These are phyloP conservation scores for Zygotorulaspora mrakii DNA, from an alignment of 1,139 yeast genomes.

Conservation along the genomic window DNA sequence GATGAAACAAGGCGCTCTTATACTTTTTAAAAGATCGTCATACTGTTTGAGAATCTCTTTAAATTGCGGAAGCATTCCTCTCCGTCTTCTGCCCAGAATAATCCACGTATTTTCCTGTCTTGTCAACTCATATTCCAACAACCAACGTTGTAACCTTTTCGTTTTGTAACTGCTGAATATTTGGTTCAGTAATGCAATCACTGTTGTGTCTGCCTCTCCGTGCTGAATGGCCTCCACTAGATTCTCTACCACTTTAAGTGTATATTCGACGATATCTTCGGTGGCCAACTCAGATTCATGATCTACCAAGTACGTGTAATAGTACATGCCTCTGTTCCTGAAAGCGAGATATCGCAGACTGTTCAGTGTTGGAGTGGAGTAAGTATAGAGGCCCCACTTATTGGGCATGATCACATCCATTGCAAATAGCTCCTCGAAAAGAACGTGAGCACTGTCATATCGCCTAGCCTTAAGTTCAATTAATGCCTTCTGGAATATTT, in stretches of 20 bases:
- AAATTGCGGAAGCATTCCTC: constrained; percentile 28
- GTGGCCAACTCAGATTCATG: constrained; percentile 20
- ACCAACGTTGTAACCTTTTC: constrained; percentile 52
- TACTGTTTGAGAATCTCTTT: constrained; percentile 21
- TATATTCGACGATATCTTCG: constrained; percentile 33
- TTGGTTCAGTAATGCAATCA: constrained; percentile 48
- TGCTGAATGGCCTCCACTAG: constrained; percentile 53
- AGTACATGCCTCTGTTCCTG: constrained; percentile 75
- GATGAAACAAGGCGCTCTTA: constrained; percentile 14
- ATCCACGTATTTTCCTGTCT: constrained; percentile 48
- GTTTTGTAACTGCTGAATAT: constrained; percentile 49
- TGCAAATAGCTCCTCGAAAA: constrained; percentile 61
- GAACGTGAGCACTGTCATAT: constrained; percentile 47
- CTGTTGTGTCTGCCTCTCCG: constrained; percentile 58
- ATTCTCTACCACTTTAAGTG: constrained; percentile 49
- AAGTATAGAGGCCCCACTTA: constrained; percentile 43
- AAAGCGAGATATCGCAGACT: constrained; percentile 71
- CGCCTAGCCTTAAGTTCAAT: constrained; percentile 51
- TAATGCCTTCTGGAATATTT: constrained; percentile 69
- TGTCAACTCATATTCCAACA: constrained; percentile 60
- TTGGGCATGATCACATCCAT: constrained; percentile 62
- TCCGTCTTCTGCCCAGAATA: constrained; percentile 41
- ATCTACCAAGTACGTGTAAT: constrained; percentile 48
- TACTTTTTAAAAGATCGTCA: constrained; percentile 16
- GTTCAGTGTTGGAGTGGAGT: constrained; percentile 65